Evolutionary conservation across 176 grass and related monocot species (phyloP).

Genomic region (Otatea glauca): DNA sequence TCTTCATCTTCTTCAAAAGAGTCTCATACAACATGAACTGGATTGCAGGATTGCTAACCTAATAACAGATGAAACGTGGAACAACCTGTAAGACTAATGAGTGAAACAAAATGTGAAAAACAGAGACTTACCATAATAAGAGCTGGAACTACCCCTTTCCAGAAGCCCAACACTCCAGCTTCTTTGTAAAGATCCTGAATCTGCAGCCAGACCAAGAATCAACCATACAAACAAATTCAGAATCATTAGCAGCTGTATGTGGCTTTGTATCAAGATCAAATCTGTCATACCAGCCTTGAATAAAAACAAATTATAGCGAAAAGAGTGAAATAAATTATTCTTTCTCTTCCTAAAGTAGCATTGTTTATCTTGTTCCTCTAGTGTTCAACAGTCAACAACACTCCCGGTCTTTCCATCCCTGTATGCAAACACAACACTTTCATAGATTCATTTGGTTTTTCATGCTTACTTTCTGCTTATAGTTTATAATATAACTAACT

Average conservation of each 20-base stretch:
- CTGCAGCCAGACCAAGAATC: constrained; percentile 50
- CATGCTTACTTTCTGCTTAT: background rate
- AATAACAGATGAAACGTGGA: constrained; percentile 42
- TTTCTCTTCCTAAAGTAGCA: constrained; percentile 25
- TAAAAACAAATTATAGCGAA: background rate
- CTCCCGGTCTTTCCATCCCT: background rate
- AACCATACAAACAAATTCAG: constrained; percentile 18
- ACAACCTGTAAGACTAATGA: constrained; percentile 7
- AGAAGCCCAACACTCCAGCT: constrained; percentile 82
- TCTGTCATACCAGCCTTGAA: background rate
- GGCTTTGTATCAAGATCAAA: background rate
- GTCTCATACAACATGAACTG: constrained; percentile 99
- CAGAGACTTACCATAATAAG: constrained; percentile 84
- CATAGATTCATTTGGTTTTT: background rate
- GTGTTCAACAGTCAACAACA: background rate
- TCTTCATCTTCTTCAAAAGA: constrained; percentile 91
- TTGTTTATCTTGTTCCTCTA: constrained; percentile 26
- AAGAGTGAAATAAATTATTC: constrained; percentile 2
- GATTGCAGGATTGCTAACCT: constrained; percentile 97
- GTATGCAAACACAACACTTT: background rate
- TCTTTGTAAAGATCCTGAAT: constrained; percentile 90
- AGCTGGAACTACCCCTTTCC: constrained; percentile 90
- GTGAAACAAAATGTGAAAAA: constrained; percentile 21
- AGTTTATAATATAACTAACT: background rate
- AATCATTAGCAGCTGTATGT: background rate